Base-by-base conservation (phyloP, 176 grass and related monocot species). In the Triticum aestivum region DNA sequence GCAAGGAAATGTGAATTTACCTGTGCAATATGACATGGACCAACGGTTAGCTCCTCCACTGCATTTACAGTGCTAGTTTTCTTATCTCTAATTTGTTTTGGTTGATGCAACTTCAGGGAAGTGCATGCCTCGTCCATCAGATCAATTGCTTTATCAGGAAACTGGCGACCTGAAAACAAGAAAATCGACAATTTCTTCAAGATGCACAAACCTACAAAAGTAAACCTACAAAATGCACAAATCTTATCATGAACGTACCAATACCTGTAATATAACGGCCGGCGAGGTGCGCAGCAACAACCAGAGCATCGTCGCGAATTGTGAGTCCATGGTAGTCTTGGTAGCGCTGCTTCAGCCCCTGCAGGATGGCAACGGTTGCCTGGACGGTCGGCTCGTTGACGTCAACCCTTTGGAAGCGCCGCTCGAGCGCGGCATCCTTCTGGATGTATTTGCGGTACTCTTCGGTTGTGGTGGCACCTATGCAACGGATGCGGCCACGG, bases 111-210 rank as follows among this genome's bases (percentile, higher is more conserved):
- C 54, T 27, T 75, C 52, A 65, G 37, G 3, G 14, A 52, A 42
- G 83, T 59, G 63, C 73, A 76, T 66, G 83, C 73, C 51, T 86
- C 71, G 3, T 86, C 83, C 34, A 86, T 86, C 18, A 86, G 33
- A 79, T 86, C 83, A 68, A 86, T 79, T 52, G 76, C 85, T 21
- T 87, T 87, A 11, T 87, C 85, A 20, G 85, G 85, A 81, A 87
- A 81, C 14, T 42, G 62, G 2, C 83, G 83, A 79, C 58, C 73
- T 77, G 23, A 8, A 26, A 24, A 2, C 8, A 72, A 18, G 0
- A 59, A 34, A 72, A 39, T 3, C 13, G 1, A 9, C 9, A 27
- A 27, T 65, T 29, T 65, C 4, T 66, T 15, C 27, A 66, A 65
- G 3, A 65, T 30, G 20, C 61, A 65, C 62, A 61, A n/a, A 63